These are phyloP conservation scores for Cystobasidiaceae sp. DNA, from an alignment of 1,284 basidiomycete genomes.

Conservation along the genomic window DNA sequence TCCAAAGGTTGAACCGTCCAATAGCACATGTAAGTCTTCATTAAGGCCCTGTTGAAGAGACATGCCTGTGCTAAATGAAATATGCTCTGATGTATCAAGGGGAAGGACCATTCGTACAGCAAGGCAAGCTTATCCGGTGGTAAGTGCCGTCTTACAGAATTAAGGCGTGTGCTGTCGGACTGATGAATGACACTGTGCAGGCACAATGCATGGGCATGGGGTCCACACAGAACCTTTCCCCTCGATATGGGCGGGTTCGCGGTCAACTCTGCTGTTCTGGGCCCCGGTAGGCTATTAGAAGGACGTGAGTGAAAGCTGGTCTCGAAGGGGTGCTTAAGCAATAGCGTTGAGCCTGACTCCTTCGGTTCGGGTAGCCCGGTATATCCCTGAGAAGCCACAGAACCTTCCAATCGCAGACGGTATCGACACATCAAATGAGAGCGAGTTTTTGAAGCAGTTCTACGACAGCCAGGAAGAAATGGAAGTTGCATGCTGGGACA, in stretches of 20 bases:
- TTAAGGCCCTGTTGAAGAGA: too few relatives aligned
- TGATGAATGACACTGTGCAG: too few relatives aligned
- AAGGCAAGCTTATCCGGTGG: slow-evolving; percentile 15
- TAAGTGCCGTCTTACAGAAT: too few relatives aligned
- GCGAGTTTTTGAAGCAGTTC: neutral
- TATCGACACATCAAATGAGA: slow-evolving; percentile 1
- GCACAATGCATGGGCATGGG: slow-evolving; percentile 13
- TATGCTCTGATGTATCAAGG: neutral
- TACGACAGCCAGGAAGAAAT: slow-evolving; percentile 7
- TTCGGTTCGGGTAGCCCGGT: neutral
- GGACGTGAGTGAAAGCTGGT: slow-evolving; percentile 30
- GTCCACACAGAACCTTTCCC: slow-evolving; percentile 13
- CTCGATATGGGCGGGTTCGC: slow-evolving; percentile 29
- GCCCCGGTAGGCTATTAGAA: neutral
- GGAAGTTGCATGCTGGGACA: slow-evolving; percentile 1
- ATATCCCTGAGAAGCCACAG: slow-evolving; percentile 9
- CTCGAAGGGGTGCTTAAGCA: too few relatives aligned
- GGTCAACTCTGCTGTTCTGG: slow-evolving; percentile 15
- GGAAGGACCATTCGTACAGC: slow-evolving; percentile 11
- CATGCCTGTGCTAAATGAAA: neutral
- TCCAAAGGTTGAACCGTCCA: neutral
- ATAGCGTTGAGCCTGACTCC: too few relatives aligned
- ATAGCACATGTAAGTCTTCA: slow-evolving; percentile 2
- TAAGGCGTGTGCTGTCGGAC: too few relatives aligned
- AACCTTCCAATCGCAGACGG: too few relatives aligned